phyloP scores from a whole-genome alignment of 805 yeast species.

The Kluyveromyces wickerhamii region DNA sequence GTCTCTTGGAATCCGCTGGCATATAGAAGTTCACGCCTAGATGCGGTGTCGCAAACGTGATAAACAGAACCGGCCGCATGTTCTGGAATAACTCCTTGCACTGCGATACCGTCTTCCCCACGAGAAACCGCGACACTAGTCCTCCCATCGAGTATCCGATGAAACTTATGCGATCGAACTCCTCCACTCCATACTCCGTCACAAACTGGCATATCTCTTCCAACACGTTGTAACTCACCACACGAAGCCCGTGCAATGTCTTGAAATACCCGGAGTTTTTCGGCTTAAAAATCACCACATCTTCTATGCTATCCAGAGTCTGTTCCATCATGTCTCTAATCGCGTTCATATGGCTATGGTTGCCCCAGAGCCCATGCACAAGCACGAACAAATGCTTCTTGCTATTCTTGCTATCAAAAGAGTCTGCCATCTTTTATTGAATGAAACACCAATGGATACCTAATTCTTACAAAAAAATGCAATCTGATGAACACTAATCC shows the following conservation, averaged over 20 bases:
- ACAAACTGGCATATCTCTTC: constrained; percentile 50
- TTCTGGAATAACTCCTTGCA: constrained; percentile 44
- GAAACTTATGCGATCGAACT: constrained; percentile 48
- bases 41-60: constrained; percentile 77
- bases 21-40: constrained; percentile 50
- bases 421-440: no score
- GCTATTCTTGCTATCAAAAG: neutral
- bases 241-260: constrained; percentile 79
- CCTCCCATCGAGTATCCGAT: constrained; percentile 92
- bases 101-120: constrained; percentile 56
- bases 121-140: constrained; percentile 66
- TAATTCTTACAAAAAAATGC: no score
- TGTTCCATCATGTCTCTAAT: constrained; percentile 37
- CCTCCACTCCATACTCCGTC: constrained; percentile 28
- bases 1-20: constrained; percentile 23
- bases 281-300: constrained; percentile 40
- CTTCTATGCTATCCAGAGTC: constrained; percentile 35
- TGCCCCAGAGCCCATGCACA: constrained; percentile 77
- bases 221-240: constrained; percentile 62
- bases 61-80: constrained; percentile 53
- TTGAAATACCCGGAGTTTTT: constrained; percentile 58
- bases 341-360: constrained; percentile 47
- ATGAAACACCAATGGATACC: no score
- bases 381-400: constrained; percentile 55
- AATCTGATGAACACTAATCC: no score